Percentiles rank a stretch among this genome's conserved stretches.
phyloP scores from a whole-genome alignment of 805 yeast genomes.

The Brettanomyces bruxellensis region DNA sequence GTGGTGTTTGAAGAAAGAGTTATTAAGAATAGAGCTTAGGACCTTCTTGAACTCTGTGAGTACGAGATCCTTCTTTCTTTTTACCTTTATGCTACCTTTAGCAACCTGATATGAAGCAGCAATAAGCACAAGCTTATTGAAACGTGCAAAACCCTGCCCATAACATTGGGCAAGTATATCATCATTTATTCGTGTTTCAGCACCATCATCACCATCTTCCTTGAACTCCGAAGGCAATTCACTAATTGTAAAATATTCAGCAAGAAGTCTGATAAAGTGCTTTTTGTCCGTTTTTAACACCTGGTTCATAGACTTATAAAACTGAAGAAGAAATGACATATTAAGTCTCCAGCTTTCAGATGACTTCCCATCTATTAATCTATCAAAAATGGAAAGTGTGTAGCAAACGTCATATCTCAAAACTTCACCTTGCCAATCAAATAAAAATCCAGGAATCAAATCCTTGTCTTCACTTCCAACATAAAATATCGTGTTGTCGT shows the following conservation, averaged over 20 bases:
- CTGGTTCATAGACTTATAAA: constrained; percentile 18
- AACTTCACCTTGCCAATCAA: constrained; percentile 11
- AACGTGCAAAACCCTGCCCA: constrained; percentile 8
- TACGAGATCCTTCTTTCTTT: constrained; percentile 15
- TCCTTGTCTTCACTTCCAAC: not conserved
- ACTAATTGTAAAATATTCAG: constrained; percentile 9
- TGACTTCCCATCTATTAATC: constrained; percentile 13
- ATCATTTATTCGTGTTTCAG: not conserved
- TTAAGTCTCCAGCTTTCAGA: constrained; percentile 15
- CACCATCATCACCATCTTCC: not conserved
- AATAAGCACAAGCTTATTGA: constrained; percentile 11
- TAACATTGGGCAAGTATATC: constrained; percentile 2
- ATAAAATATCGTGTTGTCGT: constrained; percentile 3
- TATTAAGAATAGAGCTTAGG: constrained; percentile 19
- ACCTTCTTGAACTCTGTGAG: constrained; percentile 21
- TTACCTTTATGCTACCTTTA: constrained; percentile 7
- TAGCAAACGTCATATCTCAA: constrained; percentile 17
- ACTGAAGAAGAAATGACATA: constrained; percentile 16
- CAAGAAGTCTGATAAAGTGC: constrained; percentile 5
- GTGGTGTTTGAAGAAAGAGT: constrained; percentile 15
- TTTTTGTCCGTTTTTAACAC: constrained; percentile 10
- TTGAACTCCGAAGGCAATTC: not conserved
- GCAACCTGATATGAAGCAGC: constrained; percentile 9
- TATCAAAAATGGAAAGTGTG: constrained; percentile 12
- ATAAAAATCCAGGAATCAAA: constrained; percentile 7